Conservation (phyloP, 2,329 filamentous ascomycete species). For the Pseudogymnoascus verrucosus region DNA sequence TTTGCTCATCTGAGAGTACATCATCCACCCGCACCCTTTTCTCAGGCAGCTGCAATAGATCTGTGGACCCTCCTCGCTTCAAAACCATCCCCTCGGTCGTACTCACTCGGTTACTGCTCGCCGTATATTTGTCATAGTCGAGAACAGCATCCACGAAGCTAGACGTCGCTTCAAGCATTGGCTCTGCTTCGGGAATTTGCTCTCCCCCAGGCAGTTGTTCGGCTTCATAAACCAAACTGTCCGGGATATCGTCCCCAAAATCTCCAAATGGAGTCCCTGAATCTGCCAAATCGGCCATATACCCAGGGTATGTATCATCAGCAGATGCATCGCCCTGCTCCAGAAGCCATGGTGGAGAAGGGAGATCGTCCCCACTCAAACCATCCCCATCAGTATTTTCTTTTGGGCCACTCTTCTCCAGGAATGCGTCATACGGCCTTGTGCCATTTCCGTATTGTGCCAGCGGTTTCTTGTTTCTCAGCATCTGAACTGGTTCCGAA, state of each 20-base stretch:
- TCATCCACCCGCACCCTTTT: neutral
- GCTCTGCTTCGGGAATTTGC: slow-evolving; percentile 3
- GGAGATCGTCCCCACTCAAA: slow-evolving; percentile 32
- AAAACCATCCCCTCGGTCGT: neutral
- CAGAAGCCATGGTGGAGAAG: slow-evolving; percentile 29
- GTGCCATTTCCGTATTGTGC: slow-evolving; percentile 22
- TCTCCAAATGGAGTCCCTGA: slow-evolving; percentile 14
- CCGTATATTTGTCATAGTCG: slow-evolving; percentile 19
- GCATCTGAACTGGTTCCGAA: slow-evolving; percentile 15
- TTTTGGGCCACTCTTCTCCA: slow-evolving; percentile 8
- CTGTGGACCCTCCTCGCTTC: neutral
- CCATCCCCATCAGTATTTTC: slow-evolving; percentile 6
- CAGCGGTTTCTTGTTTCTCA: slow-evolving; percentile 22
- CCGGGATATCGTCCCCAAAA: slow-evolving; percentile 22
- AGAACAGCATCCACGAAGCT: slow-evolving; percentile 22
- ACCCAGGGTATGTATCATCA: slow-evolving; percentile 6
- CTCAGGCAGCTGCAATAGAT: neutral
- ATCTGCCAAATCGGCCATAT: slow-evolving; percentile 7
- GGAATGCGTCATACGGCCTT: slow-evolving; percentile 19
- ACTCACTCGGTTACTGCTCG: slow-evolving; percentile 1
- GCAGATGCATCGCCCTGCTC: slow-evolving; percentile 2
- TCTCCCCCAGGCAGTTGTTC: neutral
- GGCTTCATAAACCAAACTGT: slow-evolving; percentile 17
- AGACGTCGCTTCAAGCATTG: slow-evolving; percentile 14
- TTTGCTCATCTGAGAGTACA: neutral